Evolutionary conservation across 2,329 filamentous ascomycete genomes (phyloP).

Genomic region (Scedosporium apiospermum): DNA sequence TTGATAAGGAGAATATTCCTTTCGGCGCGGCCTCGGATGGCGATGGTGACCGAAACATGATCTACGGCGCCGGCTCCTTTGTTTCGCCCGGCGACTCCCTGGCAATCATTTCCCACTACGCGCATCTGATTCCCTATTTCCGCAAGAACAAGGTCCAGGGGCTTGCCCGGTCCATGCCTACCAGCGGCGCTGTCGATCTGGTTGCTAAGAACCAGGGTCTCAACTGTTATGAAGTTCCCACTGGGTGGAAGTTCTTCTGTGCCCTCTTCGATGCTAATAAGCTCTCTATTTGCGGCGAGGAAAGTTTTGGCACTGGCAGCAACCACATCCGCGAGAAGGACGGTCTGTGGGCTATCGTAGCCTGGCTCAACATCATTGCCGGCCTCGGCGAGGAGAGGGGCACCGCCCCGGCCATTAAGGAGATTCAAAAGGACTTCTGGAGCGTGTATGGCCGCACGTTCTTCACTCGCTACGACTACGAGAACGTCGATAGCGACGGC

Average conservation of each 20-base stretch:
- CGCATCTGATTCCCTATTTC: constrained; percentile 96
- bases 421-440: constrained; percentile 98
- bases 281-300: constrained; percentile 96
- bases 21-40: constrained; percentile 96
- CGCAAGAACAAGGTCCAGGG: constrained; percentile 94
- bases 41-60: constrained; percentile 99
- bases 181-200: constrained; percentile 87
- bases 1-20: constrained; percentile 84
- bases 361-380: constrained; percentile 98
- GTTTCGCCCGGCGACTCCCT: constrained; percentile 95
- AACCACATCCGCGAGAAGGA: constrained; percentile 99
- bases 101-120: constrained; percentile 96
- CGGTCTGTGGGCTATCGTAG: constrained; percentile 91
- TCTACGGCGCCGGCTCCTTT: constrained; percentile 93
- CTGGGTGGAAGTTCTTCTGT: constrained; percentile 99
- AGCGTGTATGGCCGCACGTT: constrained; percentile 91
- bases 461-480: constrained; percentile 98
- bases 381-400: constrained; percentile 76
- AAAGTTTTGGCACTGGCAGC: constrained; percentile 94
- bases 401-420: constrained; percentile 81
- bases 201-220: constrained; percentile 92
- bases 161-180: constrained; percentile 94
- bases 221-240: constrained; percentile 91
- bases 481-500: constrained; percentile 83
- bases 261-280: constrained; percentile 89